Evolutionary conservation across 495 filamentous ascomycete species (phyloP).

Genomic region (Trichoderma orchidacearum): DNA sequence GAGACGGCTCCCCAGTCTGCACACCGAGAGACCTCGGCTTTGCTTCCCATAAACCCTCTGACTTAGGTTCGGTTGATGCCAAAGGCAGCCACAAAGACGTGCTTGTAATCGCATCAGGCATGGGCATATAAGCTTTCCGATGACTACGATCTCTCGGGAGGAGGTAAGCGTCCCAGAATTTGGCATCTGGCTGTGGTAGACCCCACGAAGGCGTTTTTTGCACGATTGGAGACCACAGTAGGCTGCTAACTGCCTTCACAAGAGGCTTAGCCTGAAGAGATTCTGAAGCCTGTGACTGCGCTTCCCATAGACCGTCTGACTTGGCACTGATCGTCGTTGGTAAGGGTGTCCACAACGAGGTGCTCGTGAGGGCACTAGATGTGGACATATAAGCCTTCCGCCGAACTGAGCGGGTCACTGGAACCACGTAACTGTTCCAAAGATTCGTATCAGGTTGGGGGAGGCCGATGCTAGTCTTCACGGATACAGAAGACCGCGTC

Average conservation of each 20-base stretch:
- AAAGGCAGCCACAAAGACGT: background rate
- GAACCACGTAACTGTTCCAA: constrained; percentile 12
- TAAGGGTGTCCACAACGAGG: background rate
- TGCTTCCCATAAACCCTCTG: background rate
- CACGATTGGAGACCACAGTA: background rate
- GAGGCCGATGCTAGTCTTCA: constrained; percentile 7
- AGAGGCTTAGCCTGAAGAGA: background rate
- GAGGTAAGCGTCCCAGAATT: background rate
- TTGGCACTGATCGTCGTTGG: background rate
- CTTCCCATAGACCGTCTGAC: background rate
- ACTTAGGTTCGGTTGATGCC: background rate
- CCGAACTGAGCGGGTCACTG: constrained; percentile 1
- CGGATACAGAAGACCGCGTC: constrained; percentile 1
- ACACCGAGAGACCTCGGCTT: background rate
- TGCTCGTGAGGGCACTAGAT: background rate
- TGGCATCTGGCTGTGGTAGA: background rate
- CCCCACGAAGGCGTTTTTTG: background rate
- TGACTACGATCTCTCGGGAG: background rate
- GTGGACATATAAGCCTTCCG: background rate
- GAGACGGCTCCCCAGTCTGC: background rate
- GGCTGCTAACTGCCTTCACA: background rate
- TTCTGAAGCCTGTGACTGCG: background rate
- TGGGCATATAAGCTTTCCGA: background rate
- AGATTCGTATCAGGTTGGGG: constrained; percentile 11
- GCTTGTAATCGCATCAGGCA: background rate